A percentile compares a stretch with the other conserved stretches of the same genome.
Conservation (phyloP, 2,329 filamentous ascomycete species). For the Aspergillus unguis region DNA sequence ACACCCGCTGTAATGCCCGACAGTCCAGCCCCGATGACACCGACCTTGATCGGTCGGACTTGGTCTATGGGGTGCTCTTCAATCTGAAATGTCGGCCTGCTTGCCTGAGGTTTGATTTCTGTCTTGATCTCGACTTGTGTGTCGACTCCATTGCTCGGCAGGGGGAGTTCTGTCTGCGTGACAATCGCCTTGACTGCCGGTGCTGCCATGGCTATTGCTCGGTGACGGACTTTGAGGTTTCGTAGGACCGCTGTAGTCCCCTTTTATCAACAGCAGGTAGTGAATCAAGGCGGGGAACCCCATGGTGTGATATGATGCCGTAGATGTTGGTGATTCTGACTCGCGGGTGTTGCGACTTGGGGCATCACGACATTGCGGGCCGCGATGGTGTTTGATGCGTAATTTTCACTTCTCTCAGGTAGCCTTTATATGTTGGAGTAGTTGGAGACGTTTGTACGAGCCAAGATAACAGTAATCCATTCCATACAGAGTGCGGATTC, state of each 20-base stretch:
- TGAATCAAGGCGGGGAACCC: slow-evolving; percentile 6
- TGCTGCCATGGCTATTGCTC: slow-evolving; percentile 6
- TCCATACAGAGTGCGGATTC: no score
- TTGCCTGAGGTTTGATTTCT: background rate
- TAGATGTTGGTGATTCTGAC: background rate
- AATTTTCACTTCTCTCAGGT: background rate
- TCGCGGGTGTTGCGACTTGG: background rate
- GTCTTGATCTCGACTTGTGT: background rate
- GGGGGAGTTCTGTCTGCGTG: background rate
- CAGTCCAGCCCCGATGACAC: slow-evolving; percentile 63
- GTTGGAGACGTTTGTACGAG: no score
- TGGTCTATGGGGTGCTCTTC: slow-evolving; percentile 50
- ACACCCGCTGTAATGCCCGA: slow-evolving; percentile 63
- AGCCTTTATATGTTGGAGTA: no score
- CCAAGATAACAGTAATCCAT: no score
- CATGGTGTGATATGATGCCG: background rate
- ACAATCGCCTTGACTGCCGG: slow-evolving; percentile 10
- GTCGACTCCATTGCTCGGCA: background rate
- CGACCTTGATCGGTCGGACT: slow-evolving; percentile 51
- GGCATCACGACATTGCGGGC: slow-evolving; percentile 12
- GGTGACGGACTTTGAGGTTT: background rate
- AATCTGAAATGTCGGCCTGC: slow-evolving; percentile 28
- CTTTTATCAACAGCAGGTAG: slow-evolving; percentile 3
- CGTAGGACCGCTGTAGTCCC: background rate
- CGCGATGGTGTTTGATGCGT: slow-evolving; percentile 11